Percentiles rank a stretch among this genome's conserved stretches.
Evolutionary conservation across 495 filamentous ascomycete species (phyloP).

Genomic region (Neurospora sp.): DNA sequence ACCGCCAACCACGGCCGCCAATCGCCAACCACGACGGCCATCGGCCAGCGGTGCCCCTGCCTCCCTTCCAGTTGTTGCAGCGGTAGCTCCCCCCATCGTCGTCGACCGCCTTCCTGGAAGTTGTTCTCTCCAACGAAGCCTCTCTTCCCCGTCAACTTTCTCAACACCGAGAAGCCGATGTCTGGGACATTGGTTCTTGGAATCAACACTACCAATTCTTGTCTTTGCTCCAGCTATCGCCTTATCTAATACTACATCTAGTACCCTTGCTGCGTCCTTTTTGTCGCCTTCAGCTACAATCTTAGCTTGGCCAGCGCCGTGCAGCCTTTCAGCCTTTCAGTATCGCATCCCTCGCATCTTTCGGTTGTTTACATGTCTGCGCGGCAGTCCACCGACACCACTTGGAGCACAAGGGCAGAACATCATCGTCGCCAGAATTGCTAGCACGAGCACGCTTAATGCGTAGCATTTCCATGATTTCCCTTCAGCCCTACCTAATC

Average conservation of each 20-base stretch:
- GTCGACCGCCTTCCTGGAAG: neutral
- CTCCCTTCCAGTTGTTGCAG: neutral
- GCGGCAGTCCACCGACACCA: neutral
- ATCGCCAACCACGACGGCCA: neutral
- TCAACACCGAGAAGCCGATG: neutral
- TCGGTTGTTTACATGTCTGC: neutral
- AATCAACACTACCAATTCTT: neutral
- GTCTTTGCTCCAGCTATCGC: neutral
- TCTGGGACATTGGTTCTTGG: neutral
- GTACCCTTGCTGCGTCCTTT: neutral
- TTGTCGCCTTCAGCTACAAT: neutral
- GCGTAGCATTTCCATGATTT: conserved; percentile 13
- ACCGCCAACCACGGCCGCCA: neutral
- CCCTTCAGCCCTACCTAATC: neutral
- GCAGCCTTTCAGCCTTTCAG: neutral
- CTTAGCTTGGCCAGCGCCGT: neutral
- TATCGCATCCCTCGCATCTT: neutral
- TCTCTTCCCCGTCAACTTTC: neutral
- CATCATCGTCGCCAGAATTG: neutral
- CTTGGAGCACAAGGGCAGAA: neutral
- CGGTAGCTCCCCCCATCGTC: neutral
- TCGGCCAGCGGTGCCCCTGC: neutral
- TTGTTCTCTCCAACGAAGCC: neutral
- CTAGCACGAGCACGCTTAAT: conserved; percentile 4
- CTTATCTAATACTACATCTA: neutral